Evolutionary conservation across 768 basidiomycete genomes (phyloP).

Genomic region (Polyporus arcularius): DNA sequence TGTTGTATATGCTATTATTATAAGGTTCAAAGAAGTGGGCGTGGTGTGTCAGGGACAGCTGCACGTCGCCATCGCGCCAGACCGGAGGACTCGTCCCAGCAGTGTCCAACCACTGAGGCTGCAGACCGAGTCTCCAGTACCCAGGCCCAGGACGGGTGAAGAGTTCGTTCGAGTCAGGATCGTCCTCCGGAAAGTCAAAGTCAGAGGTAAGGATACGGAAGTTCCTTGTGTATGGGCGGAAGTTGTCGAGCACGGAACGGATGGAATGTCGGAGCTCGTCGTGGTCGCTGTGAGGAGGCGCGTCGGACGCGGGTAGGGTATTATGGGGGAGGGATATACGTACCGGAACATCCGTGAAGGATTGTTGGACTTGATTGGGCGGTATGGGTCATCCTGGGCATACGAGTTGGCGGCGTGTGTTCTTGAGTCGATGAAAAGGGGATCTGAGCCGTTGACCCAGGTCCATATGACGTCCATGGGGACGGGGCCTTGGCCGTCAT

Average conservation of each 20-base stretch:
- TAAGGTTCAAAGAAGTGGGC: slow-evolving; percentile 28
- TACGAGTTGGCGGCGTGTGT: slow-evolving; percentile 10
- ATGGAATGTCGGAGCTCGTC: slow-evolving; percentile 40
- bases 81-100: slow-evolving; percentile 1
- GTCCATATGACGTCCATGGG: slow-evolving; percentile 35
- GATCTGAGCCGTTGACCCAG: slow-evolving; percentile 35
- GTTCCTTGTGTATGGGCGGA: slow-evolving; percentile 26
- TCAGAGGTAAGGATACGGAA: slow-evolving; percentile 39
- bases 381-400: slow-evolving; percentile 23
- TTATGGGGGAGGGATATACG: neutral
- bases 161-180: slow-evolving; percentile 9
- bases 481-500: slow-evolving; percentile 13
- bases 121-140: slow-evolving; percentile 35
- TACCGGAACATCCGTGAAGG: slow-evolving; percentile 28
- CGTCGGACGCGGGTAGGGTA: neutral
- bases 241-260: slow-evolving; percentile 35
- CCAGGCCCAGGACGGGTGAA: slow-evolving; percentile 9
- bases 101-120: slow-evolving; percentile 43
- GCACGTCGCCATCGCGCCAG: slow-evolving; percentile 30
- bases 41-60: slow-evolving; percentile 36
- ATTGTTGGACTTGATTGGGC: slow-evolving; percentile 20
- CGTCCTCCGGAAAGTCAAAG: slow-evolving; percentile 27
- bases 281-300: slow-evolving; percentile 30
- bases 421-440: slow-evolving; percentile 21
- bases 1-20: slow-evolving; percentile 33